A percentile compares a stretch with the other conserved stretches of the same genome.
Conservation (phyloP, 371 early-diverging fungal species). For the Funneliformis caledonium region DNA sequence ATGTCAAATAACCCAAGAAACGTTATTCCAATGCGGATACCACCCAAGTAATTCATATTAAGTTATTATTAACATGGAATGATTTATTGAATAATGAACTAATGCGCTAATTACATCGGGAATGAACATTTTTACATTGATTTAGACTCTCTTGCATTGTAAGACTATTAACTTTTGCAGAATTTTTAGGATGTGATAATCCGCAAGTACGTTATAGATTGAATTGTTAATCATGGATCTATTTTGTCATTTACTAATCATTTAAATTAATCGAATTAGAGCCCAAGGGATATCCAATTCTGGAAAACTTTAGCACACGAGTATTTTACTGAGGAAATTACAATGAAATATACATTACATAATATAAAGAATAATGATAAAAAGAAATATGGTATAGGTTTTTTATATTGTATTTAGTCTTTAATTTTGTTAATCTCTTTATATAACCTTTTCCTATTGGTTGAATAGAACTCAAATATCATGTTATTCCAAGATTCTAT, state of each 20-base stretch:
- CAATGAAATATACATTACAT: not conserved
- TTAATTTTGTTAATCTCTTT: not conserved
- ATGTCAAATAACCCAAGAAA: constrained; percentile 9
- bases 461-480: constrained; percentile 18
- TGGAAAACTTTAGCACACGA: not conserved
- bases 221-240: not conserved
- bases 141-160: not conserved
- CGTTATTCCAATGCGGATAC: not conserved
- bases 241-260: not conserved
- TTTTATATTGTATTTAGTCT: not conserved
- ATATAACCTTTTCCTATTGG: not conserved
- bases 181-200: constrained; percentile 4
- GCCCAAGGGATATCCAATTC: not conserved
- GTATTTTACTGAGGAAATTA: constrained; percentile 13
- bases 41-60: not conserved
- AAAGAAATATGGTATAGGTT: not conserved
- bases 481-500: constrained; percentile 32
- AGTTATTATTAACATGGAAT: not conserved
- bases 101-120: not conserved
- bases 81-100: not conserved
- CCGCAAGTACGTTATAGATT: not conserved
- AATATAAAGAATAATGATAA: not conserved
- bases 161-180: not conserved
- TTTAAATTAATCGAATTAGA: not conserved
- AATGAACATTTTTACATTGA: not conserved